Evolutionary conservation across 1,284 basidiomycete genomes (phyloP), one percentile per base, ranked within the genome.

Genomic region (Rhodotorula sp.): DNA sequence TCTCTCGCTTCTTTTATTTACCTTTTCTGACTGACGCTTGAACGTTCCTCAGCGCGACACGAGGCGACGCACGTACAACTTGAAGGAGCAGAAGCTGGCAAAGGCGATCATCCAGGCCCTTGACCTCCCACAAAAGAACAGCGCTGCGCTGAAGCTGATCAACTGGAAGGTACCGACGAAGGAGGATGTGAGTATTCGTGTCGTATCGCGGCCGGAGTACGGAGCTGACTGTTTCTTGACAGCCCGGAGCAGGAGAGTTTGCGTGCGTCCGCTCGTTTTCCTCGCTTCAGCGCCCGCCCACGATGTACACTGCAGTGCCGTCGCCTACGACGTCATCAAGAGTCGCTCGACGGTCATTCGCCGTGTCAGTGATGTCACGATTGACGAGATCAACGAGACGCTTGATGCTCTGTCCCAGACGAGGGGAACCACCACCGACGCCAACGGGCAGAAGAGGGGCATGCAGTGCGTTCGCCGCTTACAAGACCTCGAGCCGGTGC

Each of bases 51-150:
- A 96, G 92, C 90, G 92, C 85, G 94, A 97, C 79, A 85, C 89
- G 47, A 91, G 95, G 74, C 86, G 94, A 60, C 86, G 91, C 0
- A 88, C 92, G 0, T 97, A 96, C 80, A 90, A 91, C 15, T 80
- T 95, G 72, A 96, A 96, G 79, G 94, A 97, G 82, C 89, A 90
- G 80, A 90, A 90, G 77, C 82, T 97, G 4, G 92, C 92, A 4
- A 94, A 92, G 80, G 87, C 86, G 17, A 94, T 94, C 78, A 91
- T 94, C 81, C 89, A 90, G 71, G 84, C 94, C 0, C 89, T 97
- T 51, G 91, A 90, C 0, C 83, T 97, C 2, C 87, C 89, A 59
- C 85, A 82, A 77, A 87, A 87, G 77, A 89, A 90, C 66, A 88
- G 88, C 4, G 90, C 65, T 74, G 89, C 92, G 0, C 84, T 89